Conservation (phyloP, 345 rosid genomes). For the Brassica rapa region DNA sequence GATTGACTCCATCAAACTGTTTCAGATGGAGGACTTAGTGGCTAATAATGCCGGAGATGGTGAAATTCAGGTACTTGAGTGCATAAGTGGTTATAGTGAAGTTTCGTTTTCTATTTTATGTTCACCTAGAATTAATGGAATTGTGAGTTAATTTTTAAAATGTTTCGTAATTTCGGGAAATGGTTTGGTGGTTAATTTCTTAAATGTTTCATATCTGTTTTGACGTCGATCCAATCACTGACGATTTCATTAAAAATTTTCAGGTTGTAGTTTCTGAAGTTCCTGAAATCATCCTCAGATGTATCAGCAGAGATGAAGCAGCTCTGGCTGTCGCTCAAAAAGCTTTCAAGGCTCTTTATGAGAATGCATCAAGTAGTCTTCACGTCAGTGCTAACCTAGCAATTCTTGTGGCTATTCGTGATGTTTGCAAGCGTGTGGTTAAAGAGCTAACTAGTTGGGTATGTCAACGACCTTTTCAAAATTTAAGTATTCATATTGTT, state of each 20-base stretch:
- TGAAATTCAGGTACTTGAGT: slow-evolving; percentile 74
- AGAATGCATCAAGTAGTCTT: slow-evolving; percentile 72
- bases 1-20: slow-evolving; percentile 33
- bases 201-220: background rate
- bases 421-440: slow-evolving; percentile 93
- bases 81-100: background rate
- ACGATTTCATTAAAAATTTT: background rate
- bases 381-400: slow-evolving; percentile 79
- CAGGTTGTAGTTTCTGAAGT: slow-evolving; percentile 64
- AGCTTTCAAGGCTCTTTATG: slow-evolving; percentile 92
- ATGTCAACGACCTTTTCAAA: slow-evolving; percentile 39
- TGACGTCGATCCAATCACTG: background rate
- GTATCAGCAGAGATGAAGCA: slow-evolving; percentile 94
- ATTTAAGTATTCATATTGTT: slow-evolving; percentile 8
- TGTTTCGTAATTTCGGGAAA: background rate
- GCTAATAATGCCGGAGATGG: slow-evolving; percentile 66
- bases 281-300: slow-evolving; percentile 93
- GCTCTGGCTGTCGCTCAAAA: slow-evolving; percentile 96
- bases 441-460: slow-evolving; percentile 99
- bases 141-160: background rate
- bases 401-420: slow-evolving; percentile 86
- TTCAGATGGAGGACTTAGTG: slow-evolving; percentile 80
- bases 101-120: background rate
- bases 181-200: background rate
- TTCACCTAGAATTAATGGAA: background rate